Evolutionary conservation across 345 rosid species (phyloP).

Genomic region (Boechera stricta): DNA sequence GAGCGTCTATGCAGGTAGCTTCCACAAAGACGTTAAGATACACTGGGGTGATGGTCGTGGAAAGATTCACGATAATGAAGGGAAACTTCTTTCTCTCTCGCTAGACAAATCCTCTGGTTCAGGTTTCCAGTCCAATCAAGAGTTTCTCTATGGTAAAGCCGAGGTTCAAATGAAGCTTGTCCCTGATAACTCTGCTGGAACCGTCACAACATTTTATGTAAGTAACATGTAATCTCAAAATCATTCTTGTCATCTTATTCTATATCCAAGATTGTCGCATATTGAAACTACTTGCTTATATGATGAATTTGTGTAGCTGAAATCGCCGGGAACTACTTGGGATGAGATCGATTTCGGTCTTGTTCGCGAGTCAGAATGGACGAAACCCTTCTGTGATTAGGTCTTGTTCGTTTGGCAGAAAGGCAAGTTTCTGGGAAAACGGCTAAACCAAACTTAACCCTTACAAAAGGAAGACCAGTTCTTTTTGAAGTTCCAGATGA

Average conservation of each 20-base stretch:
- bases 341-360: constrained; percentile 44
- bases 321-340: constrained; percentile 43
- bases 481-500: neutral
- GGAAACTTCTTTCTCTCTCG: constrained; percentile 62
- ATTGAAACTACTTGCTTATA: neutral
- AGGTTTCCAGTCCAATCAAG: constrained; percentile 61
- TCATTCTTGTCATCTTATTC: neutral
- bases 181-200: constrained; percentile 66
- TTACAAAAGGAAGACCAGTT: neutral
- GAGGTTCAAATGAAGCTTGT: constrained; percentile 65
- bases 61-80: constrained; percentile 54
- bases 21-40: constrained; percentile 52
- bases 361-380: too few species aligned
- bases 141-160: constrained; percentile 57
- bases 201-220: constrained; percentile 62
- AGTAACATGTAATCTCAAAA: constrained; percentile 6
- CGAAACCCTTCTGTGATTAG: too few species aligned
- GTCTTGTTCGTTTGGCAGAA: too few species aligned
- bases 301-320: constrained; percentile 38
- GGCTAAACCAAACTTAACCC: neutral
- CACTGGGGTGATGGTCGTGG: constrained; percentile 74
- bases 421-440: too few species aligned
- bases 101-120: constrained; percentile 68
- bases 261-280: neutral
- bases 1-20: constrained; percentile 48